phyloP scores from a whole-genome alignment of 768 basidiomycete genomes.

The Rhizopogon roseolus region DNA sequence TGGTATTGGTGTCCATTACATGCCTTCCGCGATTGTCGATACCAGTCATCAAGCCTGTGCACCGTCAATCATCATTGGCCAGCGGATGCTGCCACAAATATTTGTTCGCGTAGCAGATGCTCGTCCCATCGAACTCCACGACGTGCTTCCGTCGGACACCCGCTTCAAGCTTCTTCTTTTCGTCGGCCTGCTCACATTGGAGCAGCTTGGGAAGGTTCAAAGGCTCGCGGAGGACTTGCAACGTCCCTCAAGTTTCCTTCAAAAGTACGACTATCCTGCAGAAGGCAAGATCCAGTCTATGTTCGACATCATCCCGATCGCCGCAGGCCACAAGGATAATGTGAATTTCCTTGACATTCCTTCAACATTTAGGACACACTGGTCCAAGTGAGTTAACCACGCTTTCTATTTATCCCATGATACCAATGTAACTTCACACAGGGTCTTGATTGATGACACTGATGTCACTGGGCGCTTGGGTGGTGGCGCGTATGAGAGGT shows the following conservation, averaged over 20 bases:
- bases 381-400: slow-evolving; percentile 33
- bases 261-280: slow-evolving; percentile 16
- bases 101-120: slow-evolving; percentile 33
- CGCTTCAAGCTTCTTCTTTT: slow-evolving; percentile 36
- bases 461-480: slow-evolving; percentile 40
- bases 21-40: slow-evolving; percentile 30
- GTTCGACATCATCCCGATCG: slow-evolving; percentile 27
- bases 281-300: slow-evolving; percentile 18
- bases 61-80: slow-evolving; percentile 27
- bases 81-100: slow-evolving; percentile 33
- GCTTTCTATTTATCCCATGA: not conserved
- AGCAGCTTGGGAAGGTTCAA: slow-evolving; percentile 16
- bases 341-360: slow-evolving; percentile 32
- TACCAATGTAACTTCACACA: slow-evolving; percentile 16
- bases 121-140: slow-evolving; percentile 34
- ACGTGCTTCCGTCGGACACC: slow-evolving; percentile 32
- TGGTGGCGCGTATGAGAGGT: slow-evolving; percentile 52
- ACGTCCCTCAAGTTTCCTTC: slow-evolving; percentile 21
- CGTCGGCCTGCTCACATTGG: slow-evolving; percentile 21
- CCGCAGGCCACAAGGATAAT: slow-evolving; percentile 25
- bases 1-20: slow-evolving; percentile 37
- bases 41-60: slow-evolving; percentile 26
- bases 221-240: slow-evolving; percentile 22
- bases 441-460: slow-evolving; percentile 56
- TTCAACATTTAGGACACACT: slow-evolving; percentile 31